Conservation (phyloP, 805 yeast genomes). For the Cyberlindnera galapagoensis region DNA sequence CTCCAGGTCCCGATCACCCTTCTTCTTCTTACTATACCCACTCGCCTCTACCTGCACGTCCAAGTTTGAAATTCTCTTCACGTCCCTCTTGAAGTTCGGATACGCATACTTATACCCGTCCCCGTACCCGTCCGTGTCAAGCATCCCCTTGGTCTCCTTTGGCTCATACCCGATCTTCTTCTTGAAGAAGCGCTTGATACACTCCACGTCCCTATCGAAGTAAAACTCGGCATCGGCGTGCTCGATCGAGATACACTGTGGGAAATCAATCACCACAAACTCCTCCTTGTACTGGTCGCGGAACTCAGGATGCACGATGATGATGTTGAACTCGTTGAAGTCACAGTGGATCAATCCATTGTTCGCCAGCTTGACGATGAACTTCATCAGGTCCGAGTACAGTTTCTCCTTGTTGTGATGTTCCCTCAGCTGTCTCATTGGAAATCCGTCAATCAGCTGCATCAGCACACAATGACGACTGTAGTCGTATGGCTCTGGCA, state of each 20-base stretch:
- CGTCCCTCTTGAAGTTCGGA: conserved; percentile 77
- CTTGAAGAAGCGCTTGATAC: conserved; percentile 77
- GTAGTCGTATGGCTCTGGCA: conserved; percentile 84
- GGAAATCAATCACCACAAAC: conserved; percentile 93
- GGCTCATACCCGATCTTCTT: conserved; percentile 75
- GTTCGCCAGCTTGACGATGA: conserved; percentile 76
- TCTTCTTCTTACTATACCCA: conserved; percentile 60
- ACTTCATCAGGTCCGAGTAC: conserved; percentile 81
- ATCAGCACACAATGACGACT: conserved; percentile 89
- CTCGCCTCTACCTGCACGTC: conserved; percentile 91
- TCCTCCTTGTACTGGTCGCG: conserved; percentile 47
- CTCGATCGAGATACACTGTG: conserved; percentile 92
- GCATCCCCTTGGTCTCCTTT: conserved; percentile 56
- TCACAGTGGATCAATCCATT: conserved; percentile 96
- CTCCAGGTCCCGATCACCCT: conserved; percentile 63
- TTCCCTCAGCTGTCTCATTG: conserved; percentile 76
- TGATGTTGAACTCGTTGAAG: conserved; percentile 93
- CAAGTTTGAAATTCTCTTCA: conserved; percentile 56
- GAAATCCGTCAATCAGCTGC: conserved; percentile 86
- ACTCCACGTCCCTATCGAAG: conserved; percentile 89
- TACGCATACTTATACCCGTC: conserved; percentile 71
- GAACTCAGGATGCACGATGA: conserved; percentile 61
- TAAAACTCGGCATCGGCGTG: conserved; percentile 85
- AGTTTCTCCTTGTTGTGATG: conserved; percentile 65
- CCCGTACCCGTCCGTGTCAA: conserved; percentile 75